Percentiles rank a stretch among this genome's conserved stretches.
phyloP scores from a whole-genome alignment of 1,284 basidiomycete genomes.

The Tetrapyrgos nigripes region DNA sequence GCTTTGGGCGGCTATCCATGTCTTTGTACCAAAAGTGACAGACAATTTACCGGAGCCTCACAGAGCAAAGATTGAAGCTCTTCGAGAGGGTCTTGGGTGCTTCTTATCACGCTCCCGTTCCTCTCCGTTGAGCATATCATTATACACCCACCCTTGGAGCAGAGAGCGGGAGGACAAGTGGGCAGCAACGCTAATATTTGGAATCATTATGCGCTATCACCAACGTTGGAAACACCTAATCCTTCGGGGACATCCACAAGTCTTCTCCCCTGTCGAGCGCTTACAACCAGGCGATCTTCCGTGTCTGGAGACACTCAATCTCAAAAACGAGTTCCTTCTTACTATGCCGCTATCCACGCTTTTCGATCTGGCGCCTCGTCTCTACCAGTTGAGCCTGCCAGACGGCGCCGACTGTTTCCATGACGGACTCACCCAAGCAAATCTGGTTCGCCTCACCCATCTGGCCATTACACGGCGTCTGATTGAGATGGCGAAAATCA shows the following conservation, averaged over 20 bases:
- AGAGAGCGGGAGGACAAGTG: not conserved
- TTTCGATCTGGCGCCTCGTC: not conserved
- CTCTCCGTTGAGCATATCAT: not conserved
- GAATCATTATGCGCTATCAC: not conserved
- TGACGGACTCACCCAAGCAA: not conserved
- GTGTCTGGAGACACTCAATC: not conserved
- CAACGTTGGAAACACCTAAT: constrained; percentile 3
- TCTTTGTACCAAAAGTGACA: not conserved
- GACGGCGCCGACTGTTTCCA: too few relatives aligned
- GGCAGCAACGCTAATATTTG: not conserved
- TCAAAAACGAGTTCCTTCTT: not conserved
- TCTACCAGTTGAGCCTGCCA: not conserved
- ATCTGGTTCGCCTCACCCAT: not conserved
- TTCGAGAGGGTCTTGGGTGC: not conserved
- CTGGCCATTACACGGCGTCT: not conserved
- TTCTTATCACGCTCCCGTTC: not conserved
- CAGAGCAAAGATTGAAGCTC: not conserved
- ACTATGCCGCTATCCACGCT: not conserved
- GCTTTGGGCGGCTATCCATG: constrained; percentile 2
- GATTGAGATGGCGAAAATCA: not conserved
- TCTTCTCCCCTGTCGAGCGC: not conserved
- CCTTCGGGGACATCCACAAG: not conserved
- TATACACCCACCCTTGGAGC: not conserved
- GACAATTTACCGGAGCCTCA: not conserved
- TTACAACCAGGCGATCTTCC: constrained; percentile 2